These are phyloP conservation scores for Thraustochytrium sp. DNA, from an alignment of 352 stramenopile genomes.

Conservation along the genomic window DNA sequence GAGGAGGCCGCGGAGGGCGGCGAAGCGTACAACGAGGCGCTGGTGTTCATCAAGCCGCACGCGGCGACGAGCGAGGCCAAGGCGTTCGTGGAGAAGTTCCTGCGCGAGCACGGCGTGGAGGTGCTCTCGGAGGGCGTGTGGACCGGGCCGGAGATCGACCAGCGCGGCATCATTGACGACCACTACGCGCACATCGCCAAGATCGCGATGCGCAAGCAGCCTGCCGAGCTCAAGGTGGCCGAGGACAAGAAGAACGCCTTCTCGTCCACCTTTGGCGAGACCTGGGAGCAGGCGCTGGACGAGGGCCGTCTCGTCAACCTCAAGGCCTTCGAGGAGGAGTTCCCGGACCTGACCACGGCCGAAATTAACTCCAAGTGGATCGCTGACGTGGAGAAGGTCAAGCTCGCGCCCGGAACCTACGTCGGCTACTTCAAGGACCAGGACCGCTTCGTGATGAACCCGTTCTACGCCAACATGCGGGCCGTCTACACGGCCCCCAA, in stretches of 20 bases:
- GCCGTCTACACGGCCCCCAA: conserved; percentile 2
- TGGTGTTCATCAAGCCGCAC: conserved; percentile 47
- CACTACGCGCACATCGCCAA: conserved; percentile 46
- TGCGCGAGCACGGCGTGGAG: neutral
- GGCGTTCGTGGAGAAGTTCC: conserved; percentile 8
- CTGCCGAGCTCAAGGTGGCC: neutral
- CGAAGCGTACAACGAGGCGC: conserved; percentile 30
- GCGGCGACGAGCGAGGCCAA: neutral
- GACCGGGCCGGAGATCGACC: neutral
- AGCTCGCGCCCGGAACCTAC: conserved; percentile 40
- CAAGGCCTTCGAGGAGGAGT: neutral
- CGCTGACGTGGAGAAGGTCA: conserved; percentile 1
- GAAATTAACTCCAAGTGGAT: neutral
- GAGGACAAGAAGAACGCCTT: conserved; percentile 45
- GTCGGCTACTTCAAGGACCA: neutral
- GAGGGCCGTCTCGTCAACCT: conserved; percentile 16
- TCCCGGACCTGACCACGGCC: neutral
- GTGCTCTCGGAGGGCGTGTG: neutral
- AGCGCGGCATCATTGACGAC: conserved; percentile 43
- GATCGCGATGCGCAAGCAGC: neutral
- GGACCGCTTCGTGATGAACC: conserved; percentile 46
- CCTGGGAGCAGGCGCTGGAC: neutral
- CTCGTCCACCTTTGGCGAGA: neutral
- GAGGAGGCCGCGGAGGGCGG: neutral
- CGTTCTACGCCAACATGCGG: conserved; percentile 38